These are phyloP conservation scores for Scytalidium sp. DNA, from an alignment of 2,329 filamentous ascomycete species.

Conservation along the genomic window DNA sequence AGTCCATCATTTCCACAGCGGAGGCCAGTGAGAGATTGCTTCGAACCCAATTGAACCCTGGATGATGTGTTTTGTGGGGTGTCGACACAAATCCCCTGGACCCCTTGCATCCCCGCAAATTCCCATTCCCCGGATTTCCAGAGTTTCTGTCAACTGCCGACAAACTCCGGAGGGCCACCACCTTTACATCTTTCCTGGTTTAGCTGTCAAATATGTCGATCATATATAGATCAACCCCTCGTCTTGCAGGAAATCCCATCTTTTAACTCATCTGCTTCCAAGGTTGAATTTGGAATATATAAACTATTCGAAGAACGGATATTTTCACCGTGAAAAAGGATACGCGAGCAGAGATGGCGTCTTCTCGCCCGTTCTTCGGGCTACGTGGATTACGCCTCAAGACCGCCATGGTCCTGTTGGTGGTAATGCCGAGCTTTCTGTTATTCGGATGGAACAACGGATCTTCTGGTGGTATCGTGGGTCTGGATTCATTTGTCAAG, in stretches of 20 bases:
- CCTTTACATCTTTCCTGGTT: neutral
- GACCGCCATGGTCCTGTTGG: neutral
- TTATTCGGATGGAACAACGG: constrained; percentile 41
- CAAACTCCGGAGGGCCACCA: neutral
- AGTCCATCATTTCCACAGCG: too few relatives aligned
- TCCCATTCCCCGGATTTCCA: neutral
- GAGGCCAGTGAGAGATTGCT: too few relatives aligned
- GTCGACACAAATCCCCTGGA: too few relatives aligned
- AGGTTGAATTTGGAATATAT: too few relatives aligned
- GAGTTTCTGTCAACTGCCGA: neutral
- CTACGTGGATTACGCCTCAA: neutral
- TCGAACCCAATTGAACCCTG: too few relatives aligned
- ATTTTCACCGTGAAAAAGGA: too few relatives aligned
- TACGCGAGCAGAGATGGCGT: neutral
- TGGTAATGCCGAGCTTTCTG: constrained; percentile 3
- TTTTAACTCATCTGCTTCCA: too few relatives aligned
- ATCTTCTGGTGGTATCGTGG: constrained; percentile 31
- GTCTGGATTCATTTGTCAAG: neutral
- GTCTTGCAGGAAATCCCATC: too few relatives aligned
- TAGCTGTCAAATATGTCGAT: neutral
- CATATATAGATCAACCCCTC: neutral
- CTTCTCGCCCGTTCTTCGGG: neutral
- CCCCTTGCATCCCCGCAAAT: neutral
- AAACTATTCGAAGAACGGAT: too few relatives aligned
- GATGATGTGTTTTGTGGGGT: too few relatives aligned